Base-by-base conservation (phyloP, 257 asterid species). In the Thymus mandschuricus region DNA sequence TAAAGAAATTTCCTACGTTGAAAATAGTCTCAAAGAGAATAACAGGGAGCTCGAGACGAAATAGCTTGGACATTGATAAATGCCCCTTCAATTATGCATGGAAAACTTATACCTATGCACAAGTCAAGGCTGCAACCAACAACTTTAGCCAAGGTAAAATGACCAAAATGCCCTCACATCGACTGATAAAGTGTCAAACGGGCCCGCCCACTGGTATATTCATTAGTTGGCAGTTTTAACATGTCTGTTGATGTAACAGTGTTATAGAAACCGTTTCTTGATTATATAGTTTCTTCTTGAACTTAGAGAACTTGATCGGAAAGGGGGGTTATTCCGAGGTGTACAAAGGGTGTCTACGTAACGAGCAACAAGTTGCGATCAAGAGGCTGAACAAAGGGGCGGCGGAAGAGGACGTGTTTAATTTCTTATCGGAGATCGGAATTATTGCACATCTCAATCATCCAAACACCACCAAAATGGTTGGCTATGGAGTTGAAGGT, bases 401-500 rank as follows among this genome's bases (percentile, higher is more conserved):
- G 1, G 10, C 72, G 3, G 94, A 81, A 43, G 90, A 89, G 55
- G 80, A 80, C 58, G 70, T 71, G 33, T 60, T 76, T 10, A 79
- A 54, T 66, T 89, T 87, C 76, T 65, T 89, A 40, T 84, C 87
- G 3, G 96, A 89, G 75, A 70, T 89, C 61, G 96, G 96, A 35
- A 86, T 85, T 11, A 85, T 89, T 55, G 96, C 94, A 41, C 96
- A 89, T 60, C 82, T 89, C 15, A 69, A 85, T 64, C 96, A 89
- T 84, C 92, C 85, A 8, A 89, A 89, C 62, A 87, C 90, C 31
- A 91, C 94, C 10, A 87, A 78, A 79, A 77, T 89, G 93, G 60
- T 89, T 74, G 96, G 93, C 31, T 89, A 87, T 76, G 96, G 93
- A 52, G 89, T 84, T 64, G 92, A 89, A 71, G 92, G 96, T 63